phyloP scores from a whole-genome alignment of 2,329 filamentous ascomycete genomes.

The Knufia fluminis region DNA sequence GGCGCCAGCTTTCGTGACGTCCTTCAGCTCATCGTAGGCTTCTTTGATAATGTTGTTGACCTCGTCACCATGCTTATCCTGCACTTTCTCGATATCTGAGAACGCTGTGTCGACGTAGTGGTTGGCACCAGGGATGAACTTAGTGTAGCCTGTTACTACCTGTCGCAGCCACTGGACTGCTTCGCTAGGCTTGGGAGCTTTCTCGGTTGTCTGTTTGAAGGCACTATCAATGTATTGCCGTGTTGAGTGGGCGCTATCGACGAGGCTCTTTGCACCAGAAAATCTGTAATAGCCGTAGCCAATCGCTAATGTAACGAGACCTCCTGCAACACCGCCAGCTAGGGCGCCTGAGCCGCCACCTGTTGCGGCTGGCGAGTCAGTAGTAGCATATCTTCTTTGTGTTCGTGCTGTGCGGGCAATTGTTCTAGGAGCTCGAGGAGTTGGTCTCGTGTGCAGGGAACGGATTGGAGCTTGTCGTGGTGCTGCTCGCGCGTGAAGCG shows the following conservation, averaged over 20 bases:
- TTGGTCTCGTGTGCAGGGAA: neutral
- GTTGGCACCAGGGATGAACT: conserved; percentile 61
- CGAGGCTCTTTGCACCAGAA: conserved; percentile 42
- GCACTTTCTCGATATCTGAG: conserved; percentile 59
- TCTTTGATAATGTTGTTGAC: conserved; percentile 60
- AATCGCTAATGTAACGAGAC: conserved; percentile 36
- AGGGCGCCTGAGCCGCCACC: conserved; percentile 32
- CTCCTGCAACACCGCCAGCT: conserved; percentile 43
- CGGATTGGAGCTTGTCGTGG: neutral
- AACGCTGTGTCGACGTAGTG: conserved; percentile 61
- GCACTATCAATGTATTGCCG: conserved; percentile 53
- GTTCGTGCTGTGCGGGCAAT: conserved; percentile 7
- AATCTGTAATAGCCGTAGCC: conserved; percentile 47
- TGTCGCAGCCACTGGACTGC: conserved; percentile 57
- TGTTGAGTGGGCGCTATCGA: conserved; percentile 45
- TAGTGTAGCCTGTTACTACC: conserved; percentile 59
- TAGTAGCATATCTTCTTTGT: conserved; percentile 26
- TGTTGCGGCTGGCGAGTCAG: conserved; percentile 19
- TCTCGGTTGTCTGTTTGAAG: conserved; percentile 51
- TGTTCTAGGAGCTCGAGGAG: neutral
- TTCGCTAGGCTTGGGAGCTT: conserved; percentile 57
- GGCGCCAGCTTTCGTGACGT: conserved; percentile 50
- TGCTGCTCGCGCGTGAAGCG: neutral
- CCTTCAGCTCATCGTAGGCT: conserved; percentile 58
- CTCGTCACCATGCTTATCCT: conserved; percentile 58